Evolutionary conservation across 495 filamentous ascomycete species (phyloP).

Genomic region (Hypoxylon rickii): DNA sequence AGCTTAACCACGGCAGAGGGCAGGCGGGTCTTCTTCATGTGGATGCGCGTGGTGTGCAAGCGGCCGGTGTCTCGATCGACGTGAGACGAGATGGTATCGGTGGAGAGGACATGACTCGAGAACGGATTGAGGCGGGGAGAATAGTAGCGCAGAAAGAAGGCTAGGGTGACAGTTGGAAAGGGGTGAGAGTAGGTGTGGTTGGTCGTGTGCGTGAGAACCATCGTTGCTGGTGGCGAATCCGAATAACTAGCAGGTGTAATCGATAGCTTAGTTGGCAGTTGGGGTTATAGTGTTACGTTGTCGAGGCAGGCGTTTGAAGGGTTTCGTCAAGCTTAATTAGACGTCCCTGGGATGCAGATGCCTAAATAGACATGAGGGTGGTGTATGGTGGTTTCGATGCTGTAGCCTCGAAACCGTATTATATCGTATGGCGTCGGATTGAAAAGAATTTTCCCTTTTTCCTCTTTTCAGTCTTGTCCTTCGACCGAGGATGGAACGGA

Average conservation of each 20-base stretch:
- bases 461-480: not conserved
- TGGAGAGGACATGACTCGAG: constrained; percentile 90
- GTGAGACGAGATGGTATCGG: constrained; percentile 88
- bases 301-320: not conserved
- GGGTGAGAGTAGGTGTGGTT: constrained; percentile 89
- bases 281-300: too few relatives aligned
- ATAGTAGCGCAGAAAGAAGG: constrained; percentile 98
- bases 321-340: constrained; percentile 15
- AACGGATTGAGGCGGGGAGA: constrained; percentile 77
- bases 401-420: constrained; percentile 19
- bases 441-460: not conserved
- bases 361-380: constrained; percentile 28
- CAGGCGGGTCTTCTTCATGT: constrained; percentile 90
- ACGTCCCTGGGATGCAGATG: constrained; percentile 15
- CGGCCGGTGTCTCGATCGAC: constrained; percentile 80
- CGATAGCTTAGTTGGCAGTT: too few relatives aligned
- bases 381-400: constrained; percentile 10
- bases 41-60: constrained; percentile 85
- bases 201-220: constrained; percentile 70
- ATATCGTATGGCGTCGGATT: too few relatives aligned
- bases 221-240: constrained; percentile 33
- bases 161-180: constrained; percentile 87
- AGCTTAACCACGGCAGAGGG: constrained; percentile 82
- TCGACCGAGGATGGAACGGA: constrained; percentile 9
- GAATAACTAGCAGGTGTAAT: not conserved